phyloP scores from a whole-genome alignment of 805 yeast genomes.

The Starmerella apicola region DNA sequence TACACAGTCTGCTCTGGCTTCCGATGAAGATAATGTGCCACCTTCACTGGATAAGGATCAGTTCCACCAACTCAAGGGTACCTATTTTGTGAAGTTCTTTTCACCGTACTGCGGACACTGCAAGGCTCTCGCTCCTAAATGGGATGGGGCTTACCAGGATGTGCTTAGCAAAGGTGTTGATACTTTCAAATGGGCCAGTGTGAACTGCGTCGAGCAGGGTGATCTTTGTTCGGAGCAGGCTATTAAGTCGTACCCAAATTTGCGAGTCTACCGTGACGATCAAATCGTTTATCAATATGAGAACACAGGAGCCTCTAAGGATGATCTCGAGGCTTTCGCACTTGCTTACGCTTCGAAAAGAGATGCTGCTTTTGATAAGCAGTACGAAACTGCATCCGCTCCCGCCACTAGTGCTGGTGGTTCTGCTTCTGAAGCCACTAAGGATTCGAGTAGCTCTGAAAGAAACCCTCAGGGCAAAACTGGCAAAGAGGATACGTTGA shows the following conservation, averaged over 20 bases:
- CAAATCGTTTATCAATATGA: constrained; percentile 20
- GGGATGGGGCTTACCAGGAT: constrained; percentile 54
- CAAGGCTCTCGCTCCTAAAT: constrained; percentile 60
- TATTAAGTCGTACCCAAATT: constrained; percentile 53
- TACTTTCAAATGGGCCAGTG: constrained; percentile 50
- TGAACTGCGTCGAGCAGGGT: constrained; percentile 75
- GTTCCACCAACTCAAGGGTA: constrained; percentile 30
- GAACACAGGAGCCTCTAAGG: constrained; percentile 11
- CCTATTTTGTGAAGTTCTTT: constrained; percentile 73
- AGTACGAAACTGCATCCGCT: constrained; percentile 10
- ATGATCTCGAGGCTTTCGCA: constrained; percentile 14
- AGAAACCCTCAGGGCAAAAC: background rate
- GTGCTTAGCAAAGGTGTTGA: constrained; percentile 28
- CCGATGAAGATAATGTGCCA: constrained; percentile 3
- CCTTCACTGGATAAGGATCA: constrained; percentile 15
- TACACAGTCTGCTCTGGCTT: constrained; percentile 1
- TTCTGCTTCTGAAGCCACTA: background rate
- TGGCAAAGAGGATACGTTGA: background rate
- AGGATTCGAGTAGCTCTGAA: background rate
- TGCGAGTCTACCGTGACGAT: constrained; percentile 45
- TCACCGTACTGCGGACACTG: constrained; percentile 90
- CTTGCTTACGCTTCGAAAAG: constrained; percentile 7
- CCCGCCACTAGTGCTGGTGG: constrained; percentile 3
- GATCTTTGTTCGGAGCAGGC: constrained; percentile 67
- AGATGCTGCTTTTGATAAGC: constrained; percentile 8